These are phyloP conservation scores for Ganoderma lingzhi DNA, from an alignment of 1,284 basidiomycete genomes.

Conservation along the genomic window DNA sequence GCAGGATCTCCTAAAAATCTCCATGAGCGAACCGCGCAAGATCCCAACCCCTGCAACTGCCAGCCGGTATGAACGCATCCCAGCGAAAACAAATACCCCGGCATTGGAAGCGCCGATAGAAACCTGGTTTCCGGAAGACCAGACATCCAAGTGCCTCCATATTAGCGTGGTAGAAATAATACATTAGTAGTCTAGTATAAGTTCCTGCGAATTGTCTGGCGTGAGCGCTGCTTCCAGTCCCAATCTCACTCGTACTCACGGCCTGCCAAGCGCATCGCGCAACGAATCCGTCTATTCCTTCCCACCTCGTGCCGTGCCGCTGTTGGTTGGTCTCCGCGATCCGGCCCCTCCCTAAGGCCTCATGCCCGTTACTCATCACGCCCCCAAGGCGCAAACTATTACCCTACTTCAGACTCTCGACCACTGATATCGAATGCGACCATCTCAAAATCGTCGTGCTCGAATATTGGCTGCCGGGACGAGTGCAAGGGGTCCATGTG, in stretches of 20 bases:
- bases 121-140: neutral
- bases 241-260: slow-evolving; percentile 20
- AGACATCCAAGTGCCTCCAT: neutral
- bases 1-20: neutral
- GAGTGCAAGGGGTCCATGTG: slow-evolving; percentile 26
- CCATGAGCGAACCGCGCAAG: slow-evolving; percentile 5
- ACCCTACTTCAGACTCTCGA: slow-evolving; percentile 24
- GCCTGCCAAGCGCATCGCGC: slow-evolving; percentile 24
- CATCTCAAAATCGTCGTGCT: slow-evolving; percentile 41
- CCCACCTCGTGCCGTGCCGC: slow-evolving; percentile 22
- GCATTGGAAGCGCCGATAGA: slow-evolving; percentile 3
- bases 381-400: neutral
- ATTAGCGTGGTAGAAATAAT: slow-evolving; percentile 21
- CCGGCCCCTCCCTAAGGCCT: neutral
- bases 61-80: neutral
- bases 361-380: neutral
- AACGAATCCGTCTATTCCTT: slow-evolving; percentile 23
- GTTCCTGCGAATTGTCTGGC: slow-evolving; percentile 23
- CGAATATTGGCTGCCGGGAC: slow-evolving; percentile 27
- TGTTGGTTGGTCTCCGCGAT: neutral
- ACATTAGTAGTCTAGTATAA: slow-evolving; percentile 32
- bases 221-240: slow-evolving; percentile 25
- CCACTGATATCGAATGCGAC: slow-evolving; percentile 29
- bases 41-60: slow-evolving; percentile 1
- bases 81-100: neutral